These are phyloP conservation scores for Diaporthe destruens DNA, from an alignment of 2,329 filamentous ascomycete species.

Conservation along the genomic window DNA sequence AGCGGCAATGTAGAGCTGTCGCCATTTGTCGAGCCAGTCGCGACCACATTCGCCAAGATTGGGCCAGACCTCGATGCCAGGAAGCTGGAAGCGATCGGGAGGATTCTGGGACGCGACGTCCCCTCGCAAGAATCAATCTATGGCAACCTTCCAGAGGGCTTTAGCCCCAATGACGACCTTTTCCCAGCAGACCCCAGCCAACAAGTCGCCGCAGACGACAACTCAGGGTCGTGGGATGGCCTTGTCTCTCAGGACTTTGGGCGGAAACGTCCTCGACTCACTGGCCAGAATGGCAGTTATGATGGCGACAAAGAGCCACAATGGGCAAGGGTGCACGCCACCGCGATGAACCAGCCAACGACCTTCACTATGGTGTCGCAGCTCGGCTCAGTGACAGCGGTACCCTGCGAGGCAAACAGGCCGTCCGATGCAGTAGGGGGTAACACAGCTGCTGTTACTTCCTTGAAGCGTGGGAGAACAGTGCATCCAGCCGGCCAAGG, in stretches of 20 bases:
- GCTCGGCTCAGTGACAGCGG: constrained; percentile 73
- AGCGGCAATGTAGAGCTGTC: constrained; percentile 72
- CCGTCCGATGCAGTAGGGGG: constrained; percentile 49
- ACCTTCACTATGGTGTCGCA: constrained; percentile 71
- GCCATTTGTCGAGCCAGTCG: constrained; percentile 74
- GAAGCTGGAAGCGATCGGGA: constrained; percentile 75
- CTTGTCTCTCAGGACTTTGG: constrained; percentile 48
- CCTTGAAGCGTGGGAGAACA: constrained; percentile 48
- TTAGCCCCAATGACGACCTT: constrained; percentile 73
- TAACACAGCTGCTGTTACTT: constrained; percentile 41
- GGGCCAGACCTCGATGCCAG: constrained; percentile 78
- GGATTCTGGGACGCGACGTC: constrained; percentile 74
- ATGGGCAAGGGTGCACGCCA: constrained; percentile 62
- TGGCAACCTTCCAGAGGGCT: constrained; percentile 64
- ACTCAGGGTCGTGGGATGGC: constrained; percentile 49
- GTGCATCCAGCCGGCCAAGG: constrained; percentile 29
- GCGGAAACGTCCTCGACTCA: constrained; percentile 47
- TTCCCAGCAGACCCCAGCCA: constrained; percentile 73
- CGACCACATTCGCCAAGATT: constrained; percentile 64
- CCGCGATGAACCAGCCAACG: constrained; percentile 71
- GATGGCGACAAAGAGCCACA: constrained; percentile 48
- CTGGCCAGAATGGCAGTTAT: constrained; percentile 48
- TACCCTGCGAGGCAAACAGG: constrained; percentile 62
- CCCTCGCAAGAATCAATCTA: constrained; percentile 69
- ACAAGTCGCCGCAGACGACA: background rate